Conservation (phyloP, 768 basidiomycete species). For the Lyophyllum decastes region DNA sequence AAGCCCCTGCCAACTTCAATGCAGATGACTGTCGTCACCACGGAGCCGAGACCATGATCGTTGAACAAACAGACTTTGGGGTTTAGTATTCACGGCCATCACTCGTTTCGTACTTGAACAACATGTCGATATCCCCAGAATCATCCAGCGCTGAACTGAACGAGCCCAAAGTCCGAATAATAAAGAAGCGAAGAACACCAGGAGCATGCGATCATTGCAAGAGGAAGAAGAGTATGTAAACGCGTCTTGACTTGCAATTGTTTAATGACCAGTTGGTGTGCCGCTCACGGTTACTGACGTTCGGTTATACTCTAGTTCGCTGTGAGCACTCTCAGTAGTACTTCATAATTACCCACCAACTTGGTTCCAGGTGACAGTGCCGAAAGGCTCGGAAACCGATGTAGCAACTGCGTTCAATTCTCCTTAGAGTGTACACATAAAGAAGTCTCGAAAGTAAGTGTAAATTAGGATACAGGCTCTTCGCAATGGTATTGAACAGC, state of each 20-base stretch:
- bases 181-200: conserved; percentile 60
- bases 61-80: no score
- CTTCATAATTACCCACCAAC: conserved; percentile 32
- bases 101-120: not conserved
- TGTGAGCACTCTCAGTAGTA: conserved; percentile 24
- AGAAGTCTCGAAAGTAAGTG: conserved; percentile 62
- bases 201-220: conserved; percentile 76
- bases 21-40: no score
- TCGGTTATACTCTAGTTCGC: conserved; percentile 25
- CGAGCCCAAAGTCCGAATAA: not conserved
- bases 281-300: not conserved
- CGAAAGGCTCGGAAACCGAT: conserved; percentile 60
- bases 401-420: conserved; percentile 63
- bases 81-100: not conserved
- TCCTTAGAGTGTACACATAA: conserved; percentile 66
- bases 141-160: not conserved
- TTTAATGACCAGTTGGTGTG: not conserved
- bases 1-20: not conserved
- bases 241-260: not conserved
- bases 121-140: conserved; percentile 3
- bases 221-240: conserved; percentile 63
- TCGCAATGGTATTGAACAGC: not conserved
- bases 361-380: conserved; percentile 66
- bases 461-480: not conserved
- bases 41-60: no score